Percentiles rank a stretch among this genome's conserved stretches.
phyloP scores from a whole-genome alignment of 495 filamentous ascomycete species.

The Pseudoneurospora amorphoporcata region DNA sequence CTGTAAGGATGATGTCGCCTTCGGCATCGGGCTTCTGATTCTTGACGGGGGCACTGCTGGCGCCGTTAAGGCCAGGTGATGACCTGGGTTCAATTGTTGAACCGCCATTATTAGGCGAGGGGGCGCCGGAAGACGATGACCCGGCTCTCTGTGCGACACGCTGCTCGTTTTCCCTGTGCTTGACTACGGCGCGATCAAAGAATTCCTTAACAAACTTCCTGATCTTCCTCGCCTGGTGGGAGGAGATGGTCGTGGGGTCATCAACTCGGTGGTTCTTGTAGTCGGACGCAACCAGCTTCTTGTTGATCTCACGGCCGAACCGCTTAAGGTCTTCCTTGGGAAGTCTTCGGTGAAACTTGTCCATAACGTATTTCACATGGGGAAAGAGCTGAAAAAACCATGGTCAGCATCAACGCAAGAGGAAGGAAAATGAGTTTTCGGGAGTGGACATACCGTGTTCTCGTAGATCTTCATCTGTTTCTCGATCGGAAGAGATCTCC shows the following conservation, averaged over 20 bases:
- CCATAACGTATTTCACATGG: conserved; percentile 71
- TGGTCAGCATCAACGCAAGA: conserved; percentile 15
- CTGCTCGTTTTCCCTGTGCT: conserved; percentile 59
- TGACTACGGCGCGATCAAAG: conserved; percentile 74
- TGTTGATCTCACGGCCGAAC: conserved; percentile 75
- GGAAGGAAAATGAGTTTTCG: neutral
- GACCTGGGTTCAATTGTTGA: neutral
- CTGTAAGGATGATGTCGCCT: conserved; percentile 18
- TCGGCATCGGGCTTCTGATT: conserved; percentile 18
- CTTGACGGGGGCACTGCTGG: conserved; percentile 11
- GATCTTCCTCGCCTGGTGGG: conserved; percentile 70
- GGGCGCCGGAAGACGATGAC: neutral
- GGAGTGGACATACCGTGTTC: conserved; percentile 55
- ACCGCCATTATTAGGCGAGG: neutral
- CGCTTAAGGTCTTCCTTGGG: conserved; percentile 81
- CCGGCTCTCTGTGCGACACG: conserved; percentile 20
- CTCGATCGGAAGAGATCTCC: conserved; percentile 65
- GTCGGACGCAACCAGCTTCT: conserved; percentile 80
- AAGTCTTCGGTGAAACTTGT: conserved; percentile 76
- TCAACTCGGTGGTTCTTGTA: conserved; percentile 77
- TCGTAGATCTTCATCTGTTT: conserved; percentile 92
- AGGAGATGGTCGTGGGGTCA: conserved; percentile 63
- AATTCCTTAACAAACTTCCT: conserved; percentile 72
- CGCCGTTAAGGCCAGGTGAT: neutral
- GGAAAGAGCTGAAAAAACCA: conserved; percentile 53